These are phyloP conservation scores for Acanthamoeba sp. DNA, from an alignment of 208 protist species.

Conservation along the genomic window DNA sequence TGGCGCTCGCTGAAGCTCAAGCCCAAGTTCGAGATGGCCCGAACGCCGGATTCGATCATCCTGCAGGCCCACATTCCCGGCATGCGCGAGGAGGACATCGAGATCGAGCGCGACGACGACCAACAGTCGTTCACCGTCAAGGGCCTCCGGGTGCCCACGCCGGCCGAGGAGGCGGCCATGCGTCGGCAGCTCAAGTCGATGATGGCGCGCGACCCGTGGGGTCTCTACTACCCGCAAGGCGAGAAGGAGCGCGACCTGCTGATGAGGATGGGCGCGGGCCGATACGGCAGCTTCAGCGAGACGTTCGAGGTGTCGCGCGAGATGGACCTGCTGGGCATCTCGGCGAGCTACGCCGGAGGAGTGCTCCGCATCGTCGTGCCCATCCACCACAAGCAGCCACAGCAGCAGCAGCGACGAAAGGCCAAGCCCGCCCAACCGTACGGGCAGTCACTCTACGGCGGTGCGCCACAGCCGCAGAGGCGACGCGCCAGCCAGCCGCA, in stretches of 20 bases:
- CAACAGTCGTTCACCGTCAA: not conserved
- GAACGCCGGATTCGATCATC: not conserved
- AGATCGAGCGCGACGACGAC: not conserved
- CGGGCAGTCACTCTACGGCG: not conserved
- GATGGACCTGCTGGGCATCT: not conserved
- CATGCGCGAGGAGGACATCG: conserved; percentile 29
- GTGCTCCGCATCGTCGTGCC: not conserved
- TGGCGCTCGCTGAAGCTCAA: not conserved
- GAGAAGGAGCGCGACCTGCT: not conserved
- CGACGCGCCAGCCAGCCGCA: too few species aligned
- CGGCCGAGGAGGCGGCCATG: not conserved
- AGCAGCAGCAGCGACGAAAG: not conserved
- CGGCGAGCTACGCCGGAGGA: not conserved
- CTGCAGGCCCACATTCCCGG: conserved; percentile 30
- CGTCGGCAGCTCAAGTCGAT: not conserved
- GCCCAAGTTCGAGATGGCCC: conserved; percentile 39
- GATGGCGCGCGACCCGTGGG: not conserved
- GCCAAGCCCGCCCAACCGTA: not conserved
- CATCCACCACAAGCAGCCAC: not conserved
- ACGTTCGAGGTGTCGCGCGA: not conserved
- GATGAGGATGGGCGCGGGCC: not conserved
- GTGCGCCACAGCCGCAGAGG: not conserved
- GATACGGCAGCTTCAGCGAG: conserved; percentile 15
- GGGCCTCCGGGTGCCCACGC: conserved; percentile 7
- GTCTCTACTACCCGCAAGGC: not conserved